phyloP scores from a whole-genome alignment of 1,284 basidiomycete species.

The Boletellus deceptivus region DNA sequence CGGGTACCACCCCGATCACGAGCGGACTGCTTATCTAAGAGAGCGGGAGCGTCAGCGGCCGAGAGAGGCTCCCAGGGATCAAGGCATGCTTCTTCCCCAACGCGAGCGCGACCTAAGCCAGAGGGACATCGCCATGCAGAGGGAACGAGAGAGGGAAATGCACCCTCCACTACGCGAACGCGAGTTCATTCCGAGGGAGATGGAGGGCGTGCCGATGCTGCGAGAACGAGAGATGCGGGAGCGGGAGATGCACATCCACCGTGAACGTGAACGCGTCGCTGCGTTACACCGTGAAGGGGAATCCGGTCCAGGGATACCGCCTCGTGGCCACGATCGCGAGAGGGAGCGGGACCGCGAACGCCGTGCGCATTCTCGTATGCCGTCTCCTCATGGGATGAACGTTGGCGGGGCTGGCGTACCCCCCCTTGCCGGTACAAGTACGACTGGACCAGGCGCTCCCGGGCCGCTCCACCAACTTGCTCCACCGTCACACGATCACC shows the following conservation, averaged over 20 bases:
- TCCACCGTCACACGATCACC: conserved; percentile 20
- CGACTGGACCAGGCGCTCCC: conserved; percentile 21
- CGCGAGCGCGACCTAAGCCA: conserved; percentile 30
- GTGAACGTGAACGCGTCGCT: conserved; percentile 29
- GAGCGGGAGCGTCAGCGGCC: conserved; percentile 27
- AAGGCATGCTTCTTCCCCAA: conserved; percentile 18
- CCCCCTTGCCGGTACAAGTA: conserved; percentile 3
- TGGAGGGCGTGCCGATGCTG: conserved; percentile 17
- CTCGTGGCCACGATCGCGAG: conserved; percentile 28
- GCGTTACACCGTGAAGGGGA: conserved; percentile 31
- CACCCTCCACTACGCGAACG: conserved; percentile 19
- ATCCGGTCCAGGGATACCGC: conserved; percentile 23
- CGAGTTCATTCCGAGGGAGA: conserved; percentile 21
- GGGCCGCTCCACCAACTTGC: conserved; percentile 19
- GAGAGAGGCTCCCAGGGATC: conserved; percentile 24
- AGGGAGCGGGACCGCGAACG: conserved; percentile 32
- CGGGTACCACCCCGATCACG: conserved; percentile 24
- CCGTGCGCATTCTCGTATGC: conserved; percentile 24
- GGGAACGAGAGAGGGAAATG: conserved; percentile 26
- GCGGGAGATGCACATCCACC: conserved; percentile 29
- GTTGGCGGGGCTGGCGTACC: conserved; percentile 10
- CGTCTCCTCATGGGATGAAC: conserved; percentile 24
- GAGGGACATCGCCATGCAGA: conserved; percentile 21
- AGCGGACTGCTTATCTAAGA: conserved; percentile 23
- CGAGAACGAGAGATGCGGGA: conserved; percentile 26